A percentile compares a stretch with the other conserved stretches of the same genome.
These are phyloP conservation scores for Aspergillus bridgeri DNA, from an alignment of 495 filamentous ascomycete genomes.

Conservation along the genomic window DNA sequence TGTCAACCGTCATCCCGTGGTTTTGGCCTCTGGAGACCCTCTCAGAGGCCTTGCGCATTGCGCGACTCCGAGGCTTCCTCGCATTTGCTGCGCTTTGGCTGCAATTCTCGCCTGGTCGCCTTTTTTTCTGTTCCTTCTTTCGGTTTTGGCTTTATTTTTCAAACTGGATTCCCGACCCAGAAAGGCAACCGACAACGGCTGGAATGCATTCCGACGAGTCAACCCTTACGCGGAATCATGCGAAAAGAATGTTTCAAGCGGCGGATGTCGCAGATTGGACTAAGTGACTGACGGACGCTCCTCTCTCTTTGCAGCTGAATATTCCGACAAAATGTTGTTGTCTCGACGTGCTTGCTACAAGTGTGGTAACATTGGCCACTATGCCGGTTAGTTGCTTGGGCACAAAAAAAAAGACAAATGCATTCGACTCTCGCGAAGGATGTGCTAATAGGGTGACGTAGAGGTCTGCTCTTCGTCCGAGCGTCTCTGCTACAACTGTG, in stretches of 20 bases:
- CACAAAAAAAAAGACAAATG: not conserved
- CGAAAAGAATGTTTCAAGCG: not conserved
- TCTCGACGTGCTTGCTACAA: constrained; percentile 99
- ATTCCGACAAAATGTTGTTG: constrained; percentile 75
- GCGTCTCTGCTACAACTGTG: constrained; percentile 99
- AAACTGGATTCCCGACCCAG: not conserved
- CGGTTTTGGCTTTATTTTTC: not conserved
- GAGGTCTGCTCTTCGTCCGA: constrained; percentile 96
- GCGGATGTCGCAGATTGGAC: constrained; percentile 3
- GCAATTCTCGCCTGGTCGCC: not conserved
- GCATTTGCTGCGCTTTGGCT: not conserved
- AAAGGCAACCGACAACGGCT: not conserved
- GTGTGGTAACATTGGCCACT: constrained; percentile 99
- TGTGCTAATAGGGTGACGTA: constrained; percentile 28
- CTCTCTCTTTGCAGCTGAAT: constrained; percentile 19
- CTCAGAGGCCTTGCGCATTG: not conserved
- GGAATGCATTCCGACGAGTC: not conserved
- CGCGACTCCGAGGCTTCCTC: not conserved
- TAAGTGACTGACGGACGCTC: constrained; percentile 15
- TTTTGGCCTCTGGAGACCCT: not conserved
- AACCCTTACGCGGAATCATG: not conserved
- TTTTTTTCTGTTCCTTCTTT: not conserved
- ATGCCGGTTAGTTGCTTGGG: constrained; percentile 61
- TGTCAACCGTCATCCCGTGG: not conserved
- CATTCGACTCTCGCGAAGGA: not conserved